Evolutionary conservation across 345 rosid species (phyloP).

Genomic region (Orychophragmus violaceus): DNA sequence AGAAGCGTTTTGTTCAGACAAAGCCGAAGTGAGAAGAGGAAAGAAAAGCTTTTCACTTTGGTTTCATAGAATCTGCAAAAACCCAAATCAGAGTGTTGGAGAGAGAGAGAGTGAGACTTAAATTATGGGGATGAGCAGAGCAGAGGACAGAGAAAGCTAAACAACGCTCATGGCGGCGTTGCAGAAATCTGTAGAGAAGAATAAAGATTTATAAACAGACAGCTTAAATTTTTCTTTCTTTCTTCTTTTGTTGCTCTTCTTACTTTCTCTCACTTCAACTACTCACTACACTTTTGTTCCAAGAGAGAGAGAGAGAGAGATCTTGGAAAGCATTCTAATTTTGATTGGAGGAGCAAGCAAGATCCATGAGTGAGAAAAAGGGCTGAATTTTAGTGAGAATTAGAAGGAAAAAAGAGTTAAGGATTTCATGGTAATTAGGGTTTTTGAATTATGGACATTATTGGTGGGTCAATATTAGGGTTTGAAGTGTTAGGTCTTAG

Average conservation of each 20-base stretch:
- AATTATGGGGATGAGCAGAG: conserved; percentile 41
- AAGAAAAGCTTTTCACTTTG: conserved; percentile 31
- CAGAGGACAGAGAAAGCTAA: conserved; percentile 35
- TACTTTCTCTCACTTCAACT: conserved; percentile 26
- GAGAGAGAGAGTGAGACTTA: conserved; percentile 25
- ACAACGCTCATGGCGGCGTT: conserved; percentile 59
- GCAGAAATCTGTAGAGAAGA: conserved; percentile 37
- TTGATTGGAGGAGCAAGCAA: neutral
- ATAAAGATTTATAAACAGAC: conserved; percentile 7
- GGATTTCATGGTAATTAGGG: conserved; percentile 35
- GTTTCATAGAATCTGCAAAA: conserved; percentile 27
- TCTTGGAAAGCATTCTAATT: neutral
- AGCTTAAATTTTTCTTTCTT: conserved; percentile 15
- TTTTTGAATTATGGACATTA: conserved; percentile 24
- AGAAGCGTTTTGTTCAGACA: conserved; percentile 32
- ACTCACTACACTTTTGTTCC: conserved; percentile 14
- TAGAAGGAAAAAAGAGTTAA: neutral
- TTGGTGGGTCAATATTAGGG: conserved; percentile 38
- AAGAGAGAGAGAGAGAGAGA: conserved; percentile 10
- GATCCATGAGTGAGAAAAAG: neutral
- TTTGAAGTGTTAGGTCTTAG: conserved; percentile 28
- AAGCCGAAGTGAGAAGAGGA: conserved; percentile 26
- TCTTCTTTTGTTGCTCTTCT: conserved; percentile 11
- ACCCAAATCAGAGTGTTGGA: conserved; percentile 13
- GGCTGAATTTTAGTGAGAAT: conserved; percentile 1